Base-by-base conservation (phyloP, 139 green algal genomes). In the Coelastrella sp. region DNA sequence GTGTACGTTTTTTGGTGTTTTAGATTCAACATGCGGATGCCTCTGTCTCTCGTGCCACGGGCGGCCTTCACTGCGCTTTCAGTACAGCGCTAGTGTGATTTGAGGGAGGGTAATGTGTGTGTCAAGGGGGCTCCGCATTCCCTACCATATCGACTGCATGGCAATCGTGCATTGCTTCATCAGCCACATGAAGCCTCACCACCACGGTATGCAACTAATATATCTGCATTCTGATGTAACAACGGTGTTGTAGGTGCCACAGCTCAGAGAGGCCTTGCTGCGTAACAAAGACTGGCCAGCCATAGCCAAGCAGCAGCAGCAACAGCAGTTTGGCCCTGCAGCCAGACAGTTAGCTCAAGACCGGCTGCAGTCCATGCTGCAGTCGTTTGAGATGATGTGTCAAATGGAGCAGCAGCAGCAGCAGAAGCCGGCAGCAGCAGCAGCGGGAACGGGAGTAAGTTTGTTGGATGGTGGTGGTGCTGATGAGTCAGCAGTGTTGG, bases 241-340 rank as follows among this genome's bases (percentile, higher is more conserved):
- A 71, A 71, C 61, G 0, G 32, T 47, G 1, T 71, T 71, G 61
- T 71, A 97, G 92, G 94, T 97, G 32, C 96, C 95, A 0, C 71
- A 65, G 58, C 77, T 97, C 5, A 90, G 95, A 0, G 82, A 95
- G 32, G 56, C 64, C 0, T 61, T 97, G 59, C 84, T 97, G 84
- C 23, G 88, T 0, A 79, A 92, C 58, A 80, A 83, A 19, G 92
- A 96, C 90, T 98, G 96, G 96, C 65, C 61, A 10, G 57, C 56
- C 57, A 32, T 97, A 20, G 93, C 92, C 8, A 54, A 66, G 68
- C 23, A 71, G 10, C 78, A 90, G 20, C 77, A 90, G 75, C 65
- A 92, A 83, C 71, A 85, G 79, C 76, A 88, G 80, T 95, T 96
- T 84, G 92, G 85, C 3, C 14, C 79, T 57, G 91, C 73, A 58